Evolutionary conservation across 345 rosid genomes (phyloP).

Genomic region (Pugionium dolabratum): DNA sequence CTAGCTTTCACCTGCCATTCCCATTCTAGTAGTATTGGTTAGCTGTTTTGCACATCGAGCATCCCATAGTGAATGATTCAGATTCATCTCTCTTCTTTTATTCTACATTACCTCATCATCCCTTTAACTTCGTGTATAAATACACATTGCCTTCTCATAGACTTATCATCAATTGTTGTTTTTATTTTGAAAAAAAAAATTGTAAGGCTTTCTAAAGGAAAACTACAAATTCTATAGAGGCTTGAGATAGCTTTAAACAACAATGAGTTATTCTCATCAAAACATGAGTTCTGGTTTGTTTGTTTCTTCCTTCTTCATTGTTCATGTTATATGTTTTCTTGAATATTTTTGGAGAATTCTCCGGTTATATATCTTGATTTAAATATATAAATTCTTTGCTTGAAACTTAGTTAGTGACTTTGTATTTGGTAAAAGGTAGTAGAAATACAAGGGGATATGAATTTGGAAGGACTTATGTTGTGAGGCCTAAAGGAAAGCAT

Average conservation of each 20-base stretch:
- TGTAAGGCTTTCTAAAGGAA: constrained; percentile 12
- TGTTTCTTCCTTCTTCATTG: constrained; percentile 12
- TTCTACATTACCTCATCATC: constrained; percentile 49
- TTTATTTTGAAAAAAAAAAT: background rate
- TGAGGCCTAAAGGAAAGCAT: constrained; percentile 77
- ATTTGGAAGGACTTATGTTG: constrained; percentile 77
- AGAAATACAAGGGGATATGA: constrained; percentile 61
- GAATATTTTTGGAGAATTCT: constrained; percentile 1
- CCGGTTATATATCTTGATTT: background rate
- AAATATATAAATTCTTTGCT: background rate
- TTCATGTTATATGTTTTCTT: constrained; percentile 20
- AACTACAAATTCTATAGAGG: constrained; percentile 1
- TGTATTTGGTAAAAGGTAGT: constrained; percentile 50
- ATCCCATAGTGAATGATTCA: constrained; percentile 44
- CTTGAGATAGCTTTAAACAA: constrained; percentile 7
- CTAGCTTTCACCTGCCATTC: constrained; percentile 26
- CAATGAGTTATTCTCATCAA: constrained; percentile 70
- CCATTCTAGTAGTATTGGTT: constrained; percentile 50
- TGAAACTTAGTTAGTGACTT: constrained; percentile 5
- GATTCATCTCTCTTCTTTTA: constrained; percentile 52
- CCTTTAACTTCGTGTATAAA: constrained; percentile 49
- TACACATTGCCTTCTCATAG: constrained; percentile 35
- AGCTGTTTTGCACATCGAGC: constrained; percentile 55
- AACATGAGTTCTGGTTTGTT: constrained; percentile 72
- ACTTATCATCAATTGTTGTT: constrained; percentile 27